phyloP scores from a whole-genome alignment of 495 filamentous ascomycete genomes.

The Neurospora sp. region DNA sequence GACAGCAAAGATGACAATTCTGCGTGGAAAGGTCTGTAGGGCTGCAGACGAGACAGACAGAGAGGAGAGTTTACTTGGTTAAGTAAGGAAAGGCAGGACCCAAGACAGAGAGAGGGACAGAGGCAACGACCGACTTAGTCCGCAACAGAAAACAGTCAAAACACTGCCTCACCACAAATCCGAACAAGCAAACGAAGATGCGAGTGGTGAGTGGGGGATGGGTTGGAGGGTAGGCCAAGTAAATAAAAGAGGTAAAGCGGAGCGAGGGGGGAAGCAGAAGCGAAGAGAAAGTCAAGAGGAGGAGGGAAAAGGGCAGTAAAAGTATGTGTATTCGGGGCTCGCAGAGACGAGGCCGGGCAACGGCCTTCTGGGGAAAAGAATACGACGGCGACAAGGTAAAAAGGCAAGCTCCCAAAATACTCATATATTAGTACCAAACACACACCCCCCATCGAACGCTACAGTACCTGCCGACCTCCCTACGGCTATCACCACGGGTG shows the following conservation, averaged over 20 bases:
- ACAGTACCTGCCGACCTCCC: not conserved
- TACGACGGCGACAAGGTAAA: not conserved
- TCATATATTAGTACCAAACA: not conserved
- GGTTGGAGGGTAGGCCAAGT: conserved; percentile 1
- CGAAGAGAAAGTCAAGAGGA: not conserved
- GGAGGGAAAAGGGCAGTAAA: not conserved
- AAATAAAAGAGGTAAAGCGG: conserved; percentile 1
- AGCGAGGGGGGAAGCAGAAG: not conserved
- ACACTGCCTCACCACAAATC: not conserved
- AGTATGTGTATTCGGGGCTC: not conserved
- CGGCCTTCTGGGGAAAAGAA: not conserved
- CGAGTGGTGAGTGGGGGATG: not conserved
- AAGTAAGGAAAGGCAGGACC: not conserved
- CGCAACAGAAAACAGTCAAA: not conserved
- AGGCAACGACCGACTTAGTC: conserved; percentile 7
- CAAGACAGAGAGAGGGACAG: not conserved
- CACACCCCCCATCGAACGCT: not conserved
- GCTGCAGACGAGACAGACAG: not conserved
- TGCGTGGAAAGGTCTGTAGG: not conserved
- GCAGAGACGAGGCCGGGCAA: not conserved
- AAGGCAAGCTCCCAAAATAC: not conserved
- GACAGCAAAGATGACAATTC: not conserved
- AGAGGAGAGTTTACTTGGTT: not conserved
- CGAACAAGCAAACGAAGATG: conserved; percentile 1
- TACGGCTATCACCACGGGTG: not conserved